Evolutionary conservation across 2,329 filamentous ascomycete species (phyloP), one percentile per base, ranked within the genome.

Genomic region (Aspergillus sp.): DNA sequence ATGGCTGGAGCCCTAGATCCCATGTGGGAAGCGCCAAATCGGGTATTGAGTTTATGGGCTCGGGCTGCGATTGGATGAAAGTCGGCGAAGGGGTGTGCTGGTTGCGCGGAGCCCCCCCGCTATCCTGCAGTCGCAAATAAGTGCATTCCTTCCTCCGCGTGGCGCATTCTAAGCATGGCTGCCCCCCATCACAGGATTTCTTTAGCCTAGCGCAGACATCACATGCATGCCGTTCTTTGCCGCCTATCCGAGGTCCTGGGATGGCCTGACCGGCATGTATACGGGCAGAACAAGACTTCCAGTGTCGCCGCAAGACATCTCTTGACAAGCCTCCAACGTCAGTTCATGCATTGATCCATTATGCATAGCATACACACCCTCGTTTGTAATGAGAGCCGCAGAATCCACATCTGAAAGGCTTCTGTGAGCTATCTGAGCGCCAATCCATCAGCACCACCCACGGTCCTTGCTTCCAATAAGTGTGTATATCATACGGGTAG

Each of bases 171-270:
- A 60, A 49, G 23, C 70, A 72, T 2, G 70, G 69, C 5, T 49
- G 39, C 11, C 64, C 59, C 7, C 68, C 69, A 27, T 60, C 67
- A 42, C 70, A 72, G 13, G 67, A 69, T 38, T 70, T 71, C 55
- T 69, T 68, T 4, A 71, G 62, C 41, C 54, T 64, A 4, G 69
- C 70, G 52, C 69, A 73, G 30, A 64, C 66, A 58, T 73, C 70
- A 58, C 70, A 73, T n/a, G 70, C 70, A 30, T 68, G 65, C 39
- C 67, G 70, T 39, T 68, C 66, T 49, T 72, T 72, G 10, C 70
- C 70, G 2, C 68, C 66, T 30, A 61, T 63, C 13, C 62, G 63
- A 21, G 64, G 63, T 11, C 68, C 60, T 19, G 70, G 70, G 8
- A 71, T 68, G 13, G 56, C 59, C 8, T 67, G 53, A 5, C 66